Base-by-base conservation (phyloP, 768 basidiomycete species). In the Rhizopogon salebrosus region DNA sequence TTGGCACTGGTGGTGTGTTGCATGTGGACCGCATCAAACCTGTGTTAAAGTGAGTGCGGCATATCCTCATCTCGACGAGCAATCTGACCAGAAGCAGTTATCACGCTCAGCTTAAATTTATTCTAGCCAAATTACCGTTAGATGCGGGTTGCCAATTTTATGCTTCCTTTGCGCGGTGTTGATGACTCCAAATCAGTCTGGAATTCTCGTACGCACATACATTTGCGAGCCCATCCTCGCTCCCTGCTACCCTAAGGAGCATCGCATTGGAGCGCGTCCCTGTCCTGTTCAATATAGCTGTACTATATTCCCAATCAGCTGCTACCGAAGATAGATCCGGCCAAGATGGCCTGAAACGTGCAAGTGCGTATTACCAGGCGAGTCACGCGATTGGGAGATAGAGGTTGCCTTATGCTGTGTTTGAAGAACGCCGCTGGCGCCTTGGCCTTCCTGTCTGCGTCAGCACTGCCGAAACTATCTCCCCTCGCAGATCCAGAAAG, bases 71-170 rank as follows among this genome's bases (percentile, higher is more conserved):
- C 52, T 54, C 14, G 24, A 41, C 27, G 49, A 34, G 53, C 8
- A 3, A 27, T 48, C 57, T 56, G 46, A 52, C 43, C 41, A 10
- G 42, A 43, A 35, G 34, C 58, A 98, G 95, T 41, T 98, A 98
- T 65, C 89, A 97, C 59, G 89, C 92, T 3, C 95, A 95, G 64
- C 81, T 98, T 36, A 75, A 84, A 0, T 93, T 87, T 55, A 80
- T 94, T 29, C 69, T 90, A 56, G 83, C 85, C 11, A 98, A 98
- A 64, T 73, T 98, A 6, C 95, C 95, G 2, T 70, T 78, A 6
- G 84, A 95, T 68, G 95, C 84, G 52, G 62, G 71, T 64, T 24
- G 45, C 20, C 41, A 23, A 41, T 41, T 49, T 57, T n/a, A 35
- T 48, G 23, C 52, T 57, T 43, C 22, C 31, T 38, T 24, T 70